Percentiles rank a stretch among this genome's conserved stretches.
phyloP scores from a whole-genome alignment of 306 rosid genomes.

The apple (Malus domestica) region DNA sequence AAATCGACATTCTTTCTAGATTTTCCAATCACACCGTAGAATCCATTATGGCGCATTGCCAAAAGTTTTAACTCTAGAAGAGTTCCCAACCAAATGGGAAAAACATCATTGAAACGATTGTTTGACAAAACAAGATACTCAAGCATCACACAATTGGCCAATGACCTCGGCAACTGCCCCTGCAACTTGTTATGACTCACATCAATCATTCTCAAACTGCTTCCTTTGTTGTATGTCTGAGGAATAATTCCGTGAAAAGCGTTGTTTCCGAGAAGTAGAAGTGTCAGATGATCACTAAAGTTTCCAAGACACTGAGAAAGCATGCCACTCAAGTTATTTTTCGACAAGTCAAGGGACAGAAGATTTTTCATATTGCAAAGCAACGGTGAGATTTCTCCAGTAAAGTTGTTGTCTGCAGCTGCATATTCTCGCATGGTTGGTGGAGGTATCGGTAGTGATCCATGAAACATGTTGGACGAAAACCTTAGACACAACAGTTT shows the following conservation, averaged over 20 bases:
- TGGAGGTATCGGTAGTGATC: background rate
- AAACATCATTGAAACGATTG: background rate
- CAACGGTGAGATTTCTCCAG: background rate
- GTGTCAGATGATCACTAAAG: background rate
- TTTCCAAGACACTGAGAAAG: background rate
- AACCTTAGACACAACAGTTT: background rate
- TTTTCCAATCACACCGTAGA: background rate
- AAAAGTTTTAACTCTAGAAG: background rate
- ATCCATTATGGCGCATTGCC: background rate
- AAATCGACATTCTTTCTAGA: background rate
- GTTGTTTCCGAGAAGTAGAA: background rate
- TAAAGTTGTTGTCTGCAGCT: background rate
- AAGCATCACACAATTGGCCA: background rate
- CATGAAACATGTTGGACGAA: background rate
- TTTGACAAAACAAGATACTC: background rate
- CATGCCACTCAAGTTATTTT: background rate
- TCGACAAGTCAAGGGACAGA: background rate
- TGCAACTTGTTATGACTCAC: background rate
- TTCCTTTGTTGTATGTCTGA: background rate
- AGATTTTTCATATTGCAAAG: background rate
- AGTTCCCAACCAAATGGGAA: background rate
- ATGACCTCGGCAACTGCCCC: background rate
- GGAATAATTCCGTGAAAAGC: background rate
- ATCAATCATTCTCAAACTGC: background rate
- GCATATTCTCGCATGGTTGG: background rate